Conservation (phyloP, 2,329 filamentous ascomycete species). For the Lachnellula suecica region DNA sequence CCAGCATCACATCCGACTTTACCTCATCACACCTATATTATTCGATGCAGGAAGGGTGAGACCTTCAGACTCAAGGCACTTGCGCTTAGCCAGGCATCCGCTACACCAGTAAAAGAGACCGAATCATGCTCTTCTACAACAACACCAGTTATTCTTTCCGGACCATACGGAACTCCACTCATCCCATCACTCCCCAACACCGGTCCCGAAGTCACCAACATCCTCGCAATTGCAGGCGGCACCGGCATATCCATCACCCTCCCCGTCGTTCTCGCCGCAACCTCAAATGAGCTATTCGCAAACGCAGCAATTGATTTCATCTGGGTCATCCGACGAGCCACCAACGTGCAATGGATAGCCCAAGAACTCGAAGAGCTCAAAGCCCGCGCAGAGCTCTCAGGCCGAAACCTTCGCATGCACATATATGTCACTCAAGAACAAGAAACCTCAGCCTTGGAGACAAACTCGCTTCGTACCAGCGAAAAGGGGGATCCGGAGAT, state of each 20-base stretch:
- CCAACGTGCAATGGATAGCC: conserved; percentile 57
- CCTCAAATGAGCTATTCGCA: conserved; percentile 29
- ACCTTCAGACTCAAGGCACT: conserved; percentile 37
- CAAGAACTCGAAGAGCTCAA: conserved; percentile 52
- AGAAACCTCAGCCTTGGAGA: background rate
- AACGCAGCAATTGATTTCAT: conserved; percentile 52
- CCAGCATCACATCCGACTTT: conserved; percentile 47
- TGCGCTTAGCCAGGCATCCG: conserved; percentile 29
- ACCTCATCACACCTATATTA: conserved; percentile 54
- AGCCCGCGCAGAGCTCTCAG: conserved; percentile 36
- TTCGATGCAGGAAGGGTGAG: conserved; percentile 59
- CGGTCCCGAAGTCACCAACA: conserved; percentile 39
- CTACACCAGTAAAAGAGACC: background rate
- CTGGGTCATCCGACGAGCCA: conserved; percentile 58
- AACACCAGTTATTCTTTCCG: conserved; percentile 59
- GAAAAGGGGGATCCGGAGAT: conserved; percentile 5
- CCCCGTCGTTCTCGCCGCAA: conserved; percentile 46
- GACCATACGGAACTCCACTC: conserved; percentile 56
- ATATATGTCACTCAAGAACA: conserved; percentile 53
- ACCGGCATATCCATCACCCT: conserved; percentile 59
- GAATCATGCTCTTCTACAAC: conserved; percentile 25
- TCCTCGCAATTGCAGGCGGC: conserved; percentile 56
- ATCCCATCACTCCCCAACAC: conserved; percentile 18
- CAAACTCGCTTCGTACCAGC: background rate
- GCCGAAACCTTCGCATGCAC: conserved; percentile 48